Percentiles rank a stretch among this genome's conserved stretches.
Conservation (phyloP, 2,329 filamentous ascomycete genomes). For the Xylariomycetidae sp. region DNA sequence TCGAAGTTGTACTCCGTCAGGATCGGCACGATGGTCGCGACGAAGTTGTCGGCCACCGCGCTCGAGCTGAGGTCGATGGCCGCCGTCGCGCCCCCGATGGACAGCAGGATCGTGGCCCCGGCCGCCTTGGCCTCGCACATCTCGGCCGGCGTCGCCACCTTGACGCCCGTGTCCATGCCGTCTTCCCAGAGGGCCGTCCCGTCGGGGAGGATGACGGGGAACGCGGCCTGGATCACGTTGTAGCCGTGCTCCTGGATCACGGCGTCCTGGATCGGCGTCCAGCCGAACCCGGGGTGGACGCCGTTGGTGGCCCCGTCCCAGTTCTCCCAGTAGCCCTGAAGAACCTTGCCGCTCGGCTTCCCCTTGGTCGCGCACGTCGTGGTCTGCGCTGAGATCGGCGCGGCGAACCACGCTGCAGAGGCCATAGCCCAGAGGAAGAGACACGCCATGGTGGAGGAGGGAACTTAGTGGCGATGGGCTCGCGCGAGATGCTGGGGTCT, state of each 20-base stretch:
- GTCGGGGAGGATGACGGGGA: constrained; percentile 29
- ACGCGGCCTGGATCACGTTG: constrained; percentile 31
- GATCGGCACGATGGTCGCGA: constrained; percentile 30
- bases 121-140: constrained; percentile 30
- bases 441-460: background rate
- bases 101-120: constrained; percentile 29
- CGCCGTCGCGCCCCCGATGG: constrained; percentile 30
- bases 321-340: constrained; percentile 33
- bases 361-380: constrained; percentile 28
- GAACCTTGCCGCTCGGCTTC: constrained; percentile 28
- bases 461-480: background rate
- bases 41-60: constrained; percentile 29
- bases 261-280: constrained; percentile 28
- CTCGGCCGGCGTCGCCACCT: constrained; percentile 26
- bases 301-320: constrained; percentile 30
- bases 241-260: constrained; percentile 26
- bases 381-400: constrained; percentile 10
- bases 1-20: constrained; percentile 32
- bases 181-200: constrained; percentile 29
- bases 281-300: constrained; percentile 29
- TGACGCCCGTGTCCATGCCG: constrained; percentile 28
- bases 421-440: background rate
- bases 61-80: constrained; percentile 28
- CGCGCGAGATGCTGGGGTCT: background rate
- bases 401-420: constrained; percentile 2